Evolutionary conservation across 768 basidiomycete species (phyloP).

Genomic region (Auriscalpium orientale): DNA sequence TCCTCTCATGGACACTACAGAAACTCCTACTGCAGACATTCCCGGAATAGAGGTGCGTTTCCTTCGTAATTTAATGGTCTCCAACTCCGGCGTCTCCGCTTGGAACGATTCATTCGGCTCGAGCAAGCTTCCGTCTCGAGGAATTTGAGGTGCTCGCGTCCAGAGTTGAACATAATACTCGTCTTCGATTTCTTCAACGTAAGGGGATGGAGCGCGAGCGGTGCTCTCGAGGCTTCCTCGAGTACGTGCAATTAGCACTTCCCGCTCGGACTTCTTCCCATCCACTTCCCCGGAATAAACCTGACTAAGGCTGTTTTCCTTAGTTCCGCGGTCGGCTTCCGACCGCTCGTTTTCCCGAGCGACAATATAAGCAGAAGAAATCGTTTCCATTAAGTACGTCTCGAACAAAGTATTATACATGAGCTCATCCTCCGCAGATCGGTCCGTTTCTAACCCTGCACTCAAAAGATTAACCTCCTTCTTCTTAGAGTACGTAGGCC

Average conservation of each 20-base stretch:
- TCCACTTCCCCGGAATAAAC: too few species aligned
- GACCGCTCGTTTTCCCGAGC: too few species aligned
- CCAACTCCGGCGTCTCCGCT: conserved; percentile 19
- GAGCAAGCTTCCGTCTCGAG: background rate
- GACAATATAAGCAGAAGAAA: background rate
- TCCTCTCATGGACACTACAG: background rate
- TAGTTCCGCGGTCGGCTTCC: too few species aligned
- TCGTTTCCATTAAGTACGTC: background rate
- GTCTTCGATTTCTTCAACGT: background rate
- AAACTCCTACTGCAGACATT: background rate
- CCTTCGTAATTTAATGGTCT: background rate
- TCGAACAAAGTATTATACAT: conserved; percentile 16
- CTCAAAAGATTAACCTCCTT: conserved; percentile 15
- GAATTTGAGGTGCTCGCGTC: background rate
- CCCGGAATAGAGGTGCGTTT: background rate
- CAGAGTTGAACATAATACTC: background rate
- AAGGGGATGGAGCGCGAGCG: background rate
- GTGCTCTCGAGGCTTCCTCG: background rate
- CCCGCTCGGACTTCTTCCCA: too few species aligned
- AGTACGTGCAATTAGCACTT: too few species aligned
- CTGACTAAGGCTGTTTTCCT: too few species aligned
- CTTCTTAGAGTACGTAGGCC: conserved; percentile 8
- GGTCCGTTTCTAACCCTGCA: conserved; percentile 1
- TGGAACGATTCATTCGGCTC: background rate
- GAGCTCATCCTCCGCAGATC: conserved; percentile 25